Conservation (phyloP, 176 grass and related monocot genomes). For the Cenchrus fungigraminus region DNA sequence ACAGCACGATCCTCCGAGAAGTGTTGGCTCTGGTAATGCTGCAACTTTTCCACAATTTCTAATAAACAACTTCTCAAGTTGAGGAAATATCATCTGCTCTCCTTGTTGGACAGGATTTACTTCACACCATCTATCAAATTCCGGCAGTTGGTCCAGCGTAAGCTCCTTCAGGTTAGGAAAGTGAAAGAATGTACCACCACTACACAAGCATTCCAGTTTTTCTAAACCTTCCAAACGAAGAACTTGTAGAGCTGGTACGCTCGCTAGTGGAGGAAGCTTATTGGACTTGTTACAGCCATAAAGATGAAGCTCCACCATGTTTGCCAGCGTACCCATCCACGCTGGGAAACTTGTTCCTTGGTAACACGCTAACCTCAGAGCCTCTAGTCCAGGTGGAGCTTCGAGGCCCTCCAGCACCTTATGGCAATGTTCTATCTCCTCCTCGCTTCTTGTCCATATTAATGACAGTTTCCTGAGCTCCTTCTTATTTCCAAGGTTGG, state of each 20-base stretch:
- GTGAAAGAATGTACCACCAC: background rate
- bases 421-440: background rate
- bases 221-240: background rate
- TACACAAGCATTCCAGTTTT: background rate
- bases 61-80: background rate
- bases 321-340: background rate
- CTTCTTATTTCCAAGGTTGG: background rate
- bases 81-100: background rate
- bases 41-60: background rate
- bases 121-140: background rate
- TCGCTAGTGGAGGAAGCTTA: background rate
- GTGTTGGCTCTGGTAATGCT: background rate
- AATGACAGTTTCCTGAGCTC: background rate
- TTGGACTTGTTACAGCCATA: background rate
- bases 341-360: background rate
- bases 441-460: background rate
- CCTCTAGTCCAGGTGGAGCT: background rate
- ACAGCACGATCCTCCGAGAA: background rate
- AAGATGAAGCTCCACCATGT: background rate
- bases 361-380: background rate
- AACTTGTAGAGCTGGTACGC: background rate
- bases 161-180: background rate
- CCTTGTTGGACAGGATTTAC: background rate
- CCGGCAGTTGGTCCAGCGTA: background rate
- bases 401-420: background rate